Conservation (phyloP, 495 filamentous ascomycete genomes). For the Hypoxylon lienhwacheense region DNA sequence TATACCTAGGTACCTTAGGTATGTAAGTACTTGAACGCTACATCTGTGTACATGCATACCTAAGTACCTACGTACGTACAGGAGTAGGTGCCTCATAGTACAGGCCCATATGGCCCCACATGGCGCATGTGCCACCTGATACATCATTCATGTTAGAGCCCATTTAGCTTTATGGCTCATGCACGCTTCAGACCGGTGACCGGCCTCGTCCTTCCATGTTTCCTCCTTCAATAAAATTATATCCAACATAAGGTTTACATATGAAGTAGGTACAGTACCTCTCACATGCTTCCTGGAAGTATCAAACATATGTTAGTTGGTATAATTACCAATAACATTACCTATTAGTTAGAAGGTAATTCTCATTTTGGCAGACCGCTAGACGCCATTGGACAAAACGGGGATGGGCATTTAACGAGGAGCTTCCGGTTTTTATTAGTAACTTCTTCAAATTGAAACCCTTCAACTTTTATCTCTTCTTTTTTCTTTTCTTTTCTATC, state of each 20-base stretch:
- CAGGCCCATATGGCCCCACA: constrained; percentile 10
- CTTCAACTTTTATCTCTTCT: neutral
- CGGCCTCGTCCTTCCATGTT: constrained; percentile 6
- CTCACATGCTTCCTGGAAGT: too few relatives aligned
- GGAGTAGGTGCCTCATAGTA: constrained; percentile 2
- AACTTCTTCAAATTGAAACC: neutral
- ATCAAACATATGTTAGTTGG: too few relatives aligned
- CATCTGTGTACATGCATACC: neutral
- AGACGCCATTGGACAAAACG: constrained; percentile 19
- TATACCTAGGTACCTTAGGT: neutral
- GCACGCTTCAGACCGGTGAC: constrained; percentile 16
- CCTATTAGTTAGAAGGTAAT: too few relatives aligned
- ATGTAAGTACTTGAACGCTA: neutral
- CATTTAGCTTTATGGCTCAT: too few relatives aligned
- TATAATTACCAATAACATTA: too few relatives aligned
- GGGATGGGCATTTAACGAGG: neutral
- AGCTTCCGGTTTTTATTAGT: neutral
- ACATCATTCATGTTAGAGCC: too few relatives aligned
- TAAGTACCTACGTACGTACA: neutral
- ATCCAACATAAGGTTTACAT: too few relatives aligned
- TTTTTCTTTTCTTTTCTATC: neutral
- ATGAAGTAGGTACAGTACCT: too few relatives aligned
- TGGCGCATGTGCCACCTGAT: constrained; percentile 16
- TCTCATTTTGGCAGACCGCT: constrained; percentile 18
- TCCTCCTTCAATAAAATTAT: neutral